These are phyloP conservation scores for Pleurotus giganteus DNA, from an alignment of 768 basidiomycete species.

Conservation along the genomic window DNA sequence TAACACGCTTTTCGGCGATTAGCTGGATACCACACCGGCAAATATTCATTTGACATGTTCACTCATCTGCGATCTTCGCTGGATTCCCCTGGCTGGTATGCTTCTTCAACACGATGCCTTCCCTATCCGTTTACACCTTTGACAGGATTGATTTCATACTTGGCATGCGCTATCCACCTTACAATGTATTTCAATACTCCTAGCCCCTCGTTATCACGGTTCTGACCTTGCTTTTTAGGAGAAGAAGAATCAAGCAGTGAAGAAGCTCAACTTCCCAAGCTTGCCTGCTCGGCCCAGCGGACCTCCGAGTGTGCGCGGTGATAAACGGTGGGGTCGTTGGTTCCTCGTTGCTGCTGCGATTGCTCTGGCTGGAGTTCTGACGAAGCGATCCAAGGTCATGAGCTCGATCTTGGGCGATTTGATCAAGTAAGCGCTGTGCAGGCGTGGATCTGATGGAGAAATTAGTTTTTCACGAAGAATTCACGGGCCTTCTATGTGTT, in stretches of 20 bases:
- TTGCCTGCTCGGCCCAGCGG: slow-evolving; percentile 46
- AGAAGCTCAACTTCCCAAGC: slow-evolving; percentile 22
- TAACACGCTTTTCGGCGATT: not conserved
- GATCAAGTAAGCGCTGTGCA: not conserved
- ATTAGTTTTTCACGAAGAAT: too few species aligned
- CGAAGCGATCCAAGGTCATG: slow-evolving; percentile 32
- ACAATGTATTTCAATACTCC: slow-evolving; percentile 32
- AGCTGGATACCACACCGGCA: slow-evolving; percentile 73
- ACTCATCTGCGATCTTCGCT: slow-evolving; percentile 66
- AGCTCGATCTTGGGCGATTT: slow-evolving; percentile 2
- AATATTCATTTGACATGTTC: slow-evolving; percentile 74
- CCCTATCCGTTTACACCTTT: slow-evolving; percentile 35
- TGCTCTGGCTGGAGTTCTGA: slow-evolving; percentile 42
- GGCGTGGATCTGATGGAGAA: too few species aligned
- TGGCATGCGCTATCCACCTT: slow-evolving; percentile 61
- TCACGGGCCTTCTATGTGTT: too few species aligned
- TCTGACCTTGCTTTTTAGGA: slow-evolving; percentile 17
- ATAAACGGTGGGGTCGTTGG: slow-evolving; percentile 44
- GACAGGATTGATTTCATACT: slow-evolving; percentile 50
- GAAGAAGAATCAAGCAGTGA: slow-evolving; percentile 29
- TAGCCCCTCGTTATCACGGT: not conserved
- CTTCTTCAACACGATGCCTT: not conserved
- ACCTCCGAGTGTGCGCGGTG: slow-evolving; percentile 28
- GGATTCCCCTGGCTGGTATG: slow-evolving; percentile 59
- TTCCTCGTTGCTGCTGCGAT: slow-evolving; percentile 37